These are phyloP conservation scores for Vigna reflexopilosa DNA, from an alignment of 306 rosid genomes.

Conservation along the genomic window DNA sequence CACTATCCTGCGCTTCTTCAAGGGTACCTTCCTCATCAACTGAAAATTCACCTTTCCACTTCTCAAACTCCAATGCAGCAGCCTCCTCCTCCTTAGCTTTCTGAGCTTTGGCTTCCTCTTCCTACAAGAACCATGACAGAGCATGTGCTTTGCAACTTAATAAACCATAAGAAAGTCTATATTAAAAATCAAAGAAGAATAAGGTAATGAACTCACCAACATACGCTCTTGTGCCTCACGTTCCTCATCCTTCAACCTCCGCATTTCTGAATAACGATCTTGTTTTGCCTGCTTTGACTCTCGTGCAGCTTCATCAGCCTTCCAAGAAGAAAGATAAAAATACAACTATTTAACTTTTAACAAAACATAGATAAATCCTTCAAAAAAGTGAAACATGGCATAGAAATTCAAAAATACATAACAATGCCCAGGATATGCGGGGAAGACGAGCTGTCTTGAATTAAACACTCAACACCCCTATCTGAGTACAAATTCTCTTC, in stretches of 20 bases:
- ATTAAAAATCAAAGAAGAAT: slow-evolving; percentile 17
- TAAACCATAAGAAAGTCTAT: slow-evolving; percentile 25
- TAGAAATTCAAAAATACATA: slow-evolving; percentile 8
- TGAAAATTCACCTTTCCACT: slow-evolving; percentile 97
- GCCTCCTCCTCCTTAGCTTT: slow-evolving; percentile 96
- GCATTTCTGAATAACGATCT: slow-evolving; percentile 78
- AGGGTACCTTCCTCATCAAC: slow-evolving; percentile 93
- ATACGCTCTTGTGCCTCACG: slow-evolving; percentile 77
- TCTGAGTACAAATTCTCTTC: slow-evolving; percentile 9
- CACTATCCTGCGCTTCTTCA: slow-evolving; percentile 79
- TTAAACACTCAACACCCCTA: background rate
- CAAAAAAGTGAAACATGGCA: background rate
- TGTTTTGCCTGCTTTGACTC: slow-evolving; percentile 81
- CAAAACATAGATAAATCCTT: background rate
- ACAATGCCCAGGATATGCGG: background rate
- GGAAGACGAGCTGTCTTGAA: background rate
- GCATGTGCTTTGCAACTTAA: slow-evolving; percentile 38
- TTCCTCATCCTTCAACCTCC: slow-evolving; percentile 97
- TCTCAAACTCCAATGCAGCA: slow-evolving; percentile 94
- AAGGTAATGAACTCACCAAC: slow-evolving; percentile 61
- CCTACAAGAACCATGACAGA: slow-evolving; percentile 59
- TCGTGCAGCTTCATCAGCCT: slow-evolving; percentile 92
- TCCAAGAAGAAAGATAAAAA: slow-evolving; percentile 43
- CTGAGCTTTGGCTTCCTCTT: slow-evolving; percentile 90
- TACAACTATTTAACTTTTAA: slow-evolving; percentile 30